phyloP scores from a whole-genome alignment of 2,329 filamentous ascomycete species.

The Diaporthe capsici region DNA sequence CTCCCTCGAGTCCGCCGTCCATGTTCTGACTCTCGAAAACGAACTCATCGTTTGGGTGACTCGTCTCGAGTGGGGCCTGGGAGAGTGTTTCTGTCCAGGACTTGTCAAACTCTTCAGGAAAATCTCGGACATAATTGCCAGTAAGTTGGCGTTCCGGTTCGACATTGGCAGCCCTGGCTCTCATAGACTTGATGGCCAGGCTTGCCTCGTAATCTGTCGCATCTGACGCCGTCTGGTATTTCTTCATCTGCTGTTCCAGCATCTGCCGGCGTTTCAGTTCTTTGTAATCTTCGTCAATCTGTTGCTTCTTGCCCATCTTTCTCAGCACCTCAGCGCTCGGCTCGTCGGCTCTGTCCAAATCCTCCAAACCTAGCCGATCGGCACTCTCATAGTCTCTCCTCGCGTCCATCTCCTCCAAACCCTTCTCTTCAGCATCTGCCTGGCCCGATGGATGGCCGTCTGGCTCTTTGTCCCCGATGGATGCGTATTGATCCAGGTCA shows the following conservation, averaged over 20 bases:
- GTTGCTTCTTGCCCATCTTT: conserved; percentile 37
- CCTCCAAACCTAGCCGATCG: not conserved
- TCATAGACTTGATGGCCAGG: conserved; percentile 43
- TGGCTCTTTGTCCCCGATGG: conserved; percentile 51
- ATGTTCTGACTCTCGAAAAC: conserved; percentile 24
- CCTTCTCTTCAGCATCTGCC: conserved; percentile 52
- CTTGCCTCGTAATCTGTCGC: conserved; percentile 48
- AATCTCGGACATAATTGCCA: conserved; percentile 65
- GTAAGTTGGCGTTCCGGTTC: conserved; percentile 51
- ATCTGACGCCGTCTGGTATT: conserved; percentile 49
- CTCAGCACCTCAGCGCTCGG: conserved; percentile 47
- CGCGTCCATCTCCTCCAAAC: conserved; percentile 56
- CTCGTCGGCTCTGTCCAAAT: conserved; percentile 46
- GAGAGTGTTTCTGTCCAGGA: conserved; percentile 54
- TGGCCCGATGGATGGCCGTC: conserved; percentile 49
- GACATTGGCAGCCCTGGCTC: conserved; percentile 37
- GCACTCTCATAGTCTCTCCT: conserved; percentile 44
- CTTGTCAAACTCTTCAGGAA: conserved; percentile 64
- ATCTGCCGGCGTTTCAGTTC: conserved; percentile 44
- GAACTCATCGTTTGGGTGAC: conserved; percentile 18
- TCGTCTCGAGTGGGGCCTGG: conserved; percentile 19
- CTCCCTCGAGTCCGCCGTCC: conserved; percentile 40
- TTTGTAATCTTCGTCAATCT: not conserved
- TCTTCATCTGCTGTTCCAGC: conserved; percentile 50
- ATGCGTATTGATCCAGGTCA: conserved; percentile 51